phyloP scores from a whole-genome alignment of 768 basidiomycete species.

The Russula earlei region DNA sequence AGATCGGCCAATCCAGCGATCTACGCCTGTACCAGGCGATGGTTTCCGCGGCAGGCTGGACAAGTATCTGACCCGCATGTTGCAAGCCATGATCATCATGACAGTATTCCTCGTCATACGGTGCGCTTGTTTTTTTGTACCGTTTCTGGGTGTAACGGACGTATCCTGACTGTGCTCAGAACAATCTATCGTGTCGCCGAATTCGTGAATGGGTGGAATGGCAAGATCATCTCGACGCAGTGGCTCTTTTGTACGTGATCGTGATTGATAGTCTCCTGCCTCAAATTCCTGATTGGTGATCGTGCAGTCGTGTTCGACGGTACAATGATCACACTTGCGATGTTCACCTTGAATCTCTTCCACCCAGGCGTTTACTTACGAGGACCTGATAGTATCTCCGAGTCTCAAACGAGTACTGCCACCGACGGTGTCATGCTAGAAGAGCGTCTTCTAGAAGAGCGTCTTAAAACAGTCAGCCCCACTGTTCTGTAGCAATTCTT shows the following conservation, averaged over 20 bases:
- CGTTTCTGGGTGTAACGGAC: neutral
- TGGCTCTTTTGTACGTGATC: slow-evolving; percentile 9
- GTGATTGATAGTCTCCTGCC: neutral
- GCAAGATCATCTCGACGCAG: slow-evolving; percentile 10
- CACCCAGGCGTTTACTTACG: slow-evolving; percentile 8
- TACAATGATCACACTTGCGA: slow-evolving; percentile 12
- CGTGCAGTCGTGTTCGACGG: slow-evolving; percentile 14
- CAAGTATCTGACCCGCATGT: neutral
- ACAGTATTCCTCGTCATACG: slow-evolving; percentile 12
- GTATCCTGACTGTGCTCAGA: neutral
- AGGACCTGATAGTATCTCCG: neutral
- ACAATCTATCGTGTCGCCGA: slow-evolving; percentile 14
- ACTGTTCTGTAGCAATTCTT: neutral
- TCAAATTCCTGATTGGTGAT: neutral
- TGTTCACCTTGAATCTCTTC: slow-evolving; percentile 11
- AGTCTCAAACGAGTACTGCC: neutral
- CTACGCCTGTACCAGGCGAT: neutral
- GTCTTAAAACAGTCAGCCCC: neutral
- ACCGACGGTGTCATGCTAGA: neutral
- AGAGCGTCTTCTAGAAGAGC: no score
- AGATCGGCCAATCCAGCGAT: slow-evolving; percentile 5
- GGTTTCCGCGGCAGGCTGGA: neutral
- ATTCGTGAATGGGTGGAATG: slow-evolving; percentile 11
- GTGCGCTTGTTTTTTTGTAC: neutral
- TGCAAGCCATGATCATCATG: slow-evolving; percentile 10